These are phyloP conservation scores for Penicillium angulare DNA, from an alignment of 495 filamentous ascomycete genomes.

Conservation along the genomic window DNA sequence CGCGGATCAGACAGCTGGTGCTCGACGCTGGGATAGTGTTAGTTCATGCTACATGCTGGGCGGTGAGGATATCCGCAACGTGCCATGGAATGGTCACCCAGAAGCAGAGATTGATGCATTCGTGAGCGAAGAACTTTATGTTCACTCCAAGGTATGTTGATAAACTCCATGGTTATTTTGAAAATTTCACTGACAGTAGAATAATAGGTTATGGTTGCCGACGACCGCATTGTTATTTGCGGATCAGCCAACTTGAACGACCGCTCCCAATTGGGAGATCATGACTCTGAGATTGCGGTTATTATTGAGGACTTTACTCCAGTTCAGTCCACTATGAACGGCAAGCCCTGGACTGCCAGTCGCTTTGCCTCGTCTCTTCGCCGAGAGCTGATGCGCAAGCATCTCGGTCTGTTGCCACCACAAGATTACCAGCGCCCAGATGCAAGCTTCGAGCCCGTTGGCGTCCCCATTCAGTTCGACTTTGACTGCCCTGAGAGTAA, in stretches of 20 bases:
- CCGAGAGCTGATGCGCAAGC: slow-evolving; percentile 84
- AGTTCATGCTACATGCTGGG: slow-evolving; percentile 81
- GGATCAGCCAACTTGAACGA: slow-evolving; percentile 95
- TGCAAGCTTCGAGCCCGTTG: slow-evolving; percentile 75
- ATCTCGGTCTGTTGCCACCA: slow-evolving; percentile 77
- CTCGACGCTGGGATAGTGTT: slow-evolving; percentile 70
- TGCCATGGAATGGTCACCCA: slow-evolving; percentile 72
- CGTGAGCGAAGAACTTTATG: slow-evolving; percentile 90
- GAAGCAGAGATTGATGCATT: slow-evolving; percentile 82
- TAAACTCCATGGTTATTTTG: neutral
- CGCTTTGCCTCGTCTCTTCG: slow-evolving; percentile 83
- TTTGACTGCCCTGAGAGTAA: slow-evolving; percentile 73
- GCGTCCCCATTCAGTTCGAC: slow-evolving; percentile 75
- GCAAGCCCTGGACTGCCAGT: slow-evolving; percentile 64
- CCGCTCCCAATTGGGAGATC: slow-evolving; percentile 82
- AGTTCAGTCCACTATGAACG: slow-evolving; percentile 69
- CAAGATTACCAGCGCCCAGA: slow-evolving; percentile 64
- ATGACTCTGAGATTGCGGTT: slow-evolving; percentile 84
- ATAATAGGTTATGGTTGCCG: slow-evolving; percentile 74
- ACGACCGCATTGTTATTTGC: slow-evolving; percentile 85
- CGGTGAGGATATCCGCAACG: slow-evolving; percentile 69
- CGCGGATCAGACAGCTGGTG: slow-evolving; percentile 27
- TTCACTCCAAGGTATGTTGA: slow-evolving; percentile 73
- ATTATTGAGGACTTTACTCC: slow-evolving; percentile 74
- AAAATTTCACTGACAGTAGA: neutral